phyloP scores from a whole-genome alignment of 116 monocot species.

The Papilionanthe hybrid region DNA sequence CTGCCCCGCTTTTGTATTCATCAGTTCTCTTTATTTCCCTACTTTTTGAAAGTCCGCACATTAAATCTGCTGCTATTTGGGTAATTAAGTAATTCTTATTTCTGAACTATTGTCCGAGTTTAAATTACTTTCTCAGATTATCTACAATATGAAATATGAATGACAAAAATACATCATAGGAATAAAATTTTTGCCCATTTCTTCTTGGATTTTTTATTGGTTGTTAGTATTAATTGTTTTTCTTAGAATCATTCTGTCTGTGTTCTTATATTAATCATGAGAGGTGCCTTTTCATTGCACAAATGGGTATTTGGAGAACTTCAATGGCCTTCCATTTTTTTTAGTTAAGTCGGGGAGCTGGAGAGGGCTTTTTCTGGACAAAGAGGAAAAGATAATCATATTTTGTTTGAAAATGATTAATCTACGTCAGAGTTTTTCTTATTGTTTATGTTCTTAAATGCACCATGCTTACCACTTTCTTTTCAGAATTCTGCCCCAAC shows the following conservation, averaged over 20 bases:
- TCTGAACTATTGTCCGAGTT: not conserved
- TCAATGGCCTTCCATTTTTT: not conserved
- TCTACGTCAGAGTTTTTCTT: too few species aligned
- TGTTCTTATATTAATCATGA: not conserved
- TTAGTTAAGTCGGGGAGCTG: not conserved
- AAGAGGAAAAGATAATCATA: too few species aligned
- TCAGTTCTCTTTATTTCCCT: not conserved
- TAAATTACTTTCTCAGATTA: not conserved
- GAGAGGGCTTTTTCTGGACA: not conserved
- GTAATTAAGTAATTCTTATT: not conserved
- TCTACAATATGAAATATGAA: not conserved
- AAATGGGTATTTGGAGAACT: not conserved
- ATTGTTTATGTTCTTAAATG: too few species aligned
- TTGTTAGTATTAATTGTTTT: not conserved
- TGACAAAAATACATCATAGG: not conserved
- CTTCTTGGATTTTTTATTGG: not conserved
- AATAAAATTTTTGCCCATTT: not conserved
- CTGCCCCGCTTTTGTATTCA: not conserved
- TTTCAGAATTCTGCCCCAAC: too few species aligned
- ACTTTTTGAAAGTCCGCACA: not conserved
- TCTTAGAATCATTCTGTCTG: not conserved
- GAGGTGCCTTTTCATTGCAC: not conserved
- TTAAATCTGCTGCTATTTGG: not conserved
- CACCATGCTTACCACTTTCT: too few species aligned
- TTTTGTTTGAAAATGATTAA: too few species aligned